A percentile compares a stretch with the other conserved stretches of the same genome.
Conservation (phyloP, 2,329 filamentous ascomycete genomes). For the Colletotrichum eleusines region DNA sequence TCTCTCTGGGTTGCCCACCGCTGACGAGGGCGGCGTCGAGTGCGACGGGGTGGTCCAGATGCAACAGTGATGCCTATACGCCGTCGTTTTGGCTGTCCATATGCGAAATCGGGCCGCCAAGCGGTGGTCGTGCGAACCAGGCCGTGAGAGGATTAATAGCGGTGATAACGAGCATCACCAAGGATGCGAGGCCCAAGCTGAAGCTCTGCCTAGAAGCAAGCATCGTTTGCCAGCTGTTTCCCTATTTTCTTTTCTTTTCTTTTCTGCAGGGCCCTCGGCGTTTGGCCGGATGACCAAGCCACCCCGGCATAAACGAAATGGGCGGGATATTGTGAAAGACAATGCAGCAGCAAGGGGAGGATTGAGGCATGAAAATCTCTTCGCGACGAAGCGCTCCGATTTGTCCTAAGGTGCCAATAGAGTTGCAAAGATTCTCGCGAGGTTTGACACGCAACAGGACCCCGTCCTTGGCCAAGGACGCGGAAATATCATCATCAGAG, state of each 20-base stretch:
- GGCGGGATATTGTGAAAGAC: conserved; percentile 38
- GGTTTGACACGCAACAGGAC: not conserved
- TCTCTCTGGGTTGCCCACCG: not conserved
- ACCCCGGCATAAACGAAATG: conserved; percentile 25
- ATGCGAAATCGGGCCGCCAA: not conserved
- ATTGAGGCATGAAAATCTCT: conserved; percentile 28
- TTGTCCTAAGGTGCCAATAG: conserved; percentile 21
- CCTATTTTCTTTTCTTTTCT: not conserved
- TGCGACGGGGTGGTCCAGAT: not conserved
- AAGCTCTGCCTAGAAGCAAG: conserved; percentile 3
- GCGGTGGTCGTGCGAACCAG: not conserved
- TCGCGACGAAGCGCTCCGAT: conserved; percentile 25
- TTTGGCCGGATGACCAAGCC: conserved; percentile 1
- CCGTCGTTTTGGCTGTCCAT: not conserved
- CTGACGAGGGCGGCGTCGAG: not conserved
- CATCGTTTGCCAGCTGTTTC: not conserved
- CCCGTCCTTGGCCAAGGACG: not conserved
- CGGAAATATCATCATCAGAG: conserved; percentile 32
- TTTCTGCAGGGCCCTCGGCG: not conserved
- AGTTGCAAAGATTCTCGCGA: conserved; percentile 10
- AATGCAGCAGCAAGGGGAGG: conserved; percentile 29
- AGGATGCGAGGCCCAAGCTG: conserved; percentile 25
- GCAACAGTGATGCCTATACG: conserved; percentile 8
- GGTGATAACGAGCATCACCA: conserved; percentile 32
- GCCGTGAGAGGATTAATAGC: conserved; percentile 10